Conservation (phyloP, 768 basidiomycete species). For the Aureoboletus auriporus region DNA sequence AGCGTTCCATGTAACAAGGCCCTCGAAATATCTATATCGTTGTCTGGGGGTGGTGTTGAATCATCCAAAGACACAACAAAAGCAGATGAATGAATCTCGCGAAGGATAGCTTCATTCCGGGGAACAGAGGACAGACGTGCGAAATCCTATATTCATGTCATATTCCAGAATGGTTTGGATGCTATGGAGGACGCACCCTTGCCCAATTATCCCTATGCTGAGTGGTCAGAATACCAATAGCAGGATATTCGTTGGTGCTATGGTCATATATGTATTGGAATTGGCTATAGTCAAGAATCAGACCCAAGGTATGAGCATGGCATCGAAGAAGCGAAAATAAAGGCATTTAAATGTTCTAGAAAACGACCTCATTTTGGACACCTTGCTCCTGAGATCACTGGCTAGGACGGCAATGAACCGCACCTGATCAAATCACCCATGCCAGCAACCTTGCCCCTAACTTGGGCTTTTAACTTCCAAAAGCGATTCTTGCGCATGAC, state of each 20-base stretch:
- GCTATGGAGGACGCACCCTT: conserved; percentile 44
- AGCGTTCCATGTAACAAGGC: conserved; percentile 79
- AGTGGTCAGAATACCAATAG: conserved; percentile 73
- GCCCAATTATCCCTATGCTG: conserved; percentile 88
- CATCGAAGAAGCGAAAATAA: not conserved
- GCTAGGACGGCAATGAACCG: conserved; percentile 10
- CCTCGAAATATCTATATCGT: conserved; percentile 58
- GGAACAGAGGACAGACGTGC: conserved; percentile 53
- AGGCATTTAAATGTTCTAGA: not conserved
- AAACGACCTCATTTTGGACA: not conserved
- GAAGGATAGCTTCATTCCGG: conserved; percentile 60
- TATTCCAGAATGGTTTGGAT: not conserved
- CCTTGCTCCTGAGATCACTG: no score
- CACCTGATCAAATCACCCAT: conserved; percentile 64
- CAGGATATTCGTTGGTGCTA: conserved; percentile 59
- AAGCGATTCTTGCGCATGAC: conserved; percentile 81
- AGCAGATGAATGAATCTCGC: conserved; percentile 79
- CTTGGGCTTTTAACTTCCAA: conserved; percentile 72
- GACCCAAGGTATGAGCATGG: conserved; percentile 8
- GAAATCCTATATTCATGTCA: conserved; percentile 50
- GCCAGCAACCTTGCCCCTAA: conserved; percentile 55
- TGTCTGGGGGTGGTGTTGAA: conserved; percentile 40
- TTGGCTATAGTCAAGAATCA: conserved; percentile 47
- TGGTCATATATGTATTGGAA: conserved; percentile 68
- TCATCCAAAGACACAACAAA: conserved; percentile 81